Percentiles rank a stretch among this genome's conserved stretches.
These are phyloP conservation scores for Hyaloperonospora arabidopsidis DNA, from an alignment of 352 stramenopile species.

Conservation along the genomic window DNA sequence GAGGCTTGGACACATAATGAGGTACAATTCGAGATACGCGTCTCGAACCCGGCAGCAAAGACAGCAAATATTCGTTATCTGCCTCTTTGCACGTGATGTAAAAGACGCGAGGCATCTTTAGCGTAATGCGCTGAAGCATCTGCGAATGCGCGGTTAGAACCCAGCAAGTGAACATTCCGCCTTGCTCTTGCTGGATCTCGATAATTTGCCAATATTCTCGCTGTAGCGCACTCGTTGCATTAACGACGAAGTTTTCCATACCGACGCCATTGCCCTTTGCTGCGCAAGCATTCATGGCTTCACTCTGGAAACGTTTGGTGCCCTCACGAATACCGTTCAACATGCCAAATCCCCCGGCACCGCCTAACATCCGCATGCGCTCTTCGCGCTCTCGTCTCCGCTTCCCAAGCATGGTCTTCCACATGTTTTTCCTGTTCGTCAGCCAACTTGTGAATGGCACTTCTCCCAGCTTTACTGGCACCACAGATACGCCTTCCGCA, in stretches of 20 bases:
- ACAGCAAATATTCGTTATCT: slow-evolving; percentile 71
- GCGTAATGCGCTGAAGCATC: slow-evolving; percentile 61
- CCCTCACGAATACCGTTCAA: slow-evolving; percentile 20
- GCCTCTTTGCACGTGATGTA: slow-evolving; percentile 61
- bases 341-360: slow-evolving; percentile 25
- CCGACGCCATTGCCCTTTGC: slow-evolving; percentile 38
- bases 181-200: slow-evolving; percentile 67
- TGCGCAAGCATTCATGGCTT: slow-evolving; percentile 12
- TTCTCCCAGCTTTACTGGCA: slow-evolving; percentile 49
- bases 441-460: slow-evolving; percentile 55
- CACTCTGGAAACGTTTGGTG: slow-evolving; percentile 35
- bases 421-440: slow-evolving; percentile 63
- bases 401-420: slow-evolving; percentile 48
- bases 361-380: slow-evolving; percentile 30
- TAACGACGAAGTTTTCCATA: slow-evolving; percentile 78
- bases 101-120: slow-evolving; percentile 65
- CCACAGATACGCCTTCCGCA: slow-evolving; percentile 8
- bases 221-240: slow-evolving; percentile 45
- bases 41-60: slow-evolving; percentile 41
- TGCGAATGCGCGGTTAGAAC: slow-evolving; percentile 86
- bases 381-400: slow-evolving; percentile 55
- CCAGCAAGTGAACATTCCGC: slow-evolving; percentile 91
- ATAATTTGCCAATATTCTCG: slow-evolving; percentile 75
- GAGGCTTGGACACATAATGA: slow-evolving; percentile 44
- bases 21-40: slow-evolving; percentile 51